Percentiles rank a stretch among this genome's conserved stretches.
Evolutionary conservation across 768 basidiomycete species (phyloP).

Genomic region (Lactarius quietus): DNA sequence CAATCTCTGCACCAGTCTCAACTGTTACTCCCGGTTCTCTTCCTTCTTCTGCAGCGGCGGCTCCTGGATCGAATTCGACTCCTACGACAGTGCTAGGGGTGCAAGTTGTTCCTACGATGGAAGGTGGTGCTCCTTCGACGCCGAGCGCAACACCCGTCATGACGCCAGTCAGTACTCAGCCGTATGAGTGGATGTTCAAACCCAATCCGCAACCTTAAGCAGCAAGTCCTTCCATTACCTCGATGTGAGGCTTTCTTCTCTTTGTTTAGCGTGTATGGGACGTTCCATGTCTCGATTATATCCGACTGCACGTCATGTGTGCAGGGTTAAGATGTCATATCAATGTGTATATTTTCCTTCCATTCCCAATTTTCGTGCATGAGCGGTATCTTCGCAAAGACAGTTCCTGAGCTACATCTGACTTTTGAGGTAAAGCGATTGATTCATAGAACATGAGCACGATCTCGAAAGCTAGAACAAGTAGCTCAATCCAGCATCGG

Average conservation of each 20-base stretch:
- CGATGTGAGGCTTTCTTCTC: slow-evolving; percentile 14
- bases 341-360: neutral
- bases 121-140: slow-evolving; percentile 1
- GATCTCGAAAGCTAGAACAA: too few relatives aligned
- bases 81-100: slow-evolving; percentile 9
- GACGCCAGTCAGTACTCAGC: slow-evolving; percentile 23
- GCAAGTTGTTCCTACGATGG: slow-evolving; percentile 14
- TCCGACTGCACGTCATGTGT: slow-evolving; percentile 21
- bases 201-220: slow-evolving; percentile 4
- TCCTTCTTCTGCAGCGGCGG: neutral
- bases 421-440: neutral
- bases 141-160: slow-evolving; percentile 9
- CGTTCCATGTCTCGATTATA: neutral
- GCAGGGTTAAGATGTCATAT: neutral
- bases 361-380: neutral
- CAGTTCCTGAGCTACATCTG: neutral
- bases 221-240: neutral
- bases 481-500: neutral
- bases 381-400: neutral
- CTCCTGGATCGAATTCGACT: slow-evolving; percentile 2
- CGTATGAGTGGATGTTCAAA: slow-evolving; percentile 27
- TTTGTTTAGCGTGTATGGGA: neutral
- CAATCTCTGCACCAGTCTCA: slow-evolving; percentile 1
- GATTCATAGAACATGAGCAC: neutral
- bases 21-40: neutral